Conservation (phyloP, 148 eudicot genomes). For the Dianthus caryophyllus region DNA sequence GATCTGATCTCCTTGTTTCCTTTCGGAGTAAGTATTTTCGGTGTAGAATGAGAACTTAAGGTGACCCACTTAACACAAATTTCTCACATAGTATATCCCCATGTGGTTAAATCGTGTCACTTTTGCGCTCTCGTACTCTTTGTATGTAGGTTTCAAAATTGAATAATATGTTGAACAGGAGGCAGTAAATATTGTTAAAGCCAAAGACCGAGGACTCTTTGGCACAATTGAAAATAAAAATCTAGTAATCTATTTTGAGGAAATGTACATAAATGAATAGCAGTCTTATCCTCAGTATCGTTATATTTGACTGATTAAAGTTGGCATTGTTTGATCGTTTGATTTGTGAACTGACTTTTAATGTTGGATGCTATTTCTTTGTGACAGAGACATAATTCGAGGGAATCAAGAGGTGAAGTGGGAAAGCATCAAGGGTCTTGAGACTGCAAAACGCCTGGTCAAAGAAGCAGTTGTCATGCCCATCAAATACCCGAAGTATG, state of each 20-base stretch:
- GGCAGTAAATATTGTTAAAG: neutral
- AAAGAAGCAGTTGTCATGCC: slow-evolving; percentile 99
- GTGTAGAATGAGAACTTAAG: too few relatives aligned
- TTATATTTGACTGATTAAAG: neutral
- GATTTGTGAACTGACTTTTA: slow-evolving; percentile 1
- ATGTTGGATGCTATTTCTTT: slow-evolving; percentile 3
- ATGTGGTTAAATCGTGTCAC: too few relatives aligned
- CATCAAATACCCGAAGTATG: slow-evolving; percentile 93
- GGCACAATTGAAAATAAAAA: neutral
- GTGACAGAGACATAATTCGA: slow-evolving; percentile 82
- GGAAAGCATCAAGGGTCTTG: slow-evolving; percentile 94
- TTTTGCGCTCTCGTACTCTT: too few relatives aligned
- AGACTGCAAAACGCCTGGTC: slow-evolving; percentile 85
- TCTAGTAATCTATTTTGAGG: neutral
- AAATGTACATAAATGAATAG: too few relatives aligned
- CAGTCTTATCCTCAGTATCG: too few relatives aligned
- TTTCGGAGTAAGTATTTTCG: too few relatives aligned
- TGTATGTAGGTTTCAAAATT: too few relatives aligned
- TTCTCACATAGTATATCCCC: too few relatives aligned
- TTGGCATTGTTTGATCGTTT: neutral
- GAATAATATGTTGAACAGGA: too few relatives aligned
- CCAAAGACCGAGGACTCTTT: neutral
- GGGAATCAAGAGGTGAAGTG: slow-evolving; percentile 90
- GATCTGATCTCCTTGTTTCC: too few relatives aligned
- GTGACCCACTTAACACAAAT: too few relatives aligned